A percentile compares a stretch with the other conserved stretches of the same genome.
These are phyloP conservation scores for Daldinia loculata DNA, from an alignment of 495 filamentous ascomycete genomes.

Conservation along the genomic window DNA sequence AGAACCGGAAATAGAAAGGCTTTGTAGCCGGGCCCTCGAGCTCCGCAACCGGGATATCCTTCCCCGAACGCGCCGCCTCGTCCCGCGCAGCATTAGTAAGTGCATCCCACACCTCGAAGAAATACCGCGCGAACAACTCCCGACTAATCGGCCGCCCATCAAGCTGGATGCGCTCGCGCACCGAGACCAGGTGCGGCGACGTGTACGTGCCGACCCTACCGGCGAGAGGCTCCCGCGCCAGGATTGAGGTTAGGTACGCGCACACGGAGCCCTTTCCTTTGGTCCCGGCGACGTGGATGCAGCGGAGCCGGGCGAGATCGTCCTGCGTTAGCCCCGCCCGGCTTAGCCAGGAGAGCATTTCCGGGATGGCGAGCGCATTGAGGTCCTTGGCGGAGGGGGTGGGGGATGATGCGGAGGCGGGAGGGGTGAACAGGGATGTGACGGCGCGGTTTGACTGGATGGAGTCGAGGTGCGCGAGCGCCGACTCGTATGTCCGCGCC, in stretches of 20 bases:
- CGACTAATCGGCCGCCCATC: conserved; percentile 60
- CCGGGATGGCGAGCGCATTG: conserved; percentile 81
- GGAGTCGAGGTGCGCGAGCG: conserved; percentile 66
- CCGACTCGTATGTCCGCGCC: conserved; percentile 49
- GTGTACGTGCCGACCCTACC: conserved; percentile 70
- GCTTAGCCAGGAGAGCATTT: conserved; percentile 82
- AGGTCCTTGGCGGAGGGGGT: conserved; percentile 51
- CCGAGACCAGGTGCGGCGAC: conserved; percentile 67
- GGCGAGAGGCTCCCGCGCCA: conserved; percentile 46
- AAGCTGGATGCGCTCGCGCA: conserved; percentile 72
- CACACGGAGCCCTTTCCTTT: conserved; percentile 69
- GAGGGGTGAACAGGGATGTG: conserved; percentile 47
- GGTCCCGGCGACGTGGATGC: conserved; percentile 69
- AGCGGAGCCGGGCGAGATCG: conserved; percentile 48
- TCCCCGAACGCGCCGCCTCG: conserved; percentile 48
- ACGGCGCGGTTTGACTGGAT: conserved; percentile 79
- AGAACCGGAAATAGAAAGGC: conserved; percentile 68
- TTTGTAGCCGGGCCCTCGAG: conserved; percentile 49
- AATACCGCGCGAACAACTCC: conserved; percentile 65
- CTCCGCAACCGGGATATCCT: conserved; percentile 15
- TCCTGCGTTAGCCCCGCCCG: conserved; percentile 72
- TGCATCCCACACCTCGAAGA: conserved; percentile 73
- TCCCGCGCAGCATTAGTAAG: conserved; percentile 52
- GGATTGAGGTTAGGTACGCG: conserved; percentile 56
- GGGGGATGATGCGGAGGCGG: conserved; percentile 10